phyloP scores from a whole-genome alignment of 1,284 basidiomycete species.

The Mycena citricolor region DNA sequence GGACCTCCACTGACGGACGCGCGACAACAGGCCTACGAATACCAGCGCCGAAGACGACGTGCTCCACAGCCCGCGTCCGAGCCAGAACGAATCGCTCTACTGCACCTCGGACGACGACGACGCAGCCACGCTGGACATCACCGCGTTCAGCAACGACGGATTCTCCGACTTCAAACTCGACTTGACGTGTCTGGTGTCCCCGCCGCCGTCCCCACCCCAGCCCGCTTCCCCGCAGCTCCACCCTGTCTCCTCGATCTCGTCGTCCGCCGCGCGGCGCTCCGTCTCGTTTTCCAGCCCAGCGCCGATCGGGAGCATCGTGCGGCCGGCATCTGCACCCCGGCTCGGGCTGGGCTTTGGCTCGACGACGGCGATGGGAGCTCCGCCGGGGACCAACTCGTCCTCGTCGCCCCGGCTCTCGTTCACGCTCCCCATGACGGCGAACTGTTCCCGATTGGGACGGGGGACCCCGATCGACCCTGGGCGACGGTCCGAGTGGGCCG shows the following conservation, averaged over 20 bases:
- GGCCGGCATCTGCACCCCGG: constrained; percentile 9
- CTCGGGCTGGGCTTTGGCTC: no score
- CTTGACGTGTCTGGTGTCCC: constrained; percentile 39
- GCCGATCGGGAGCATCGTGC: not conserved
- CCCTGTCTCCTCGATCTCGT: constrained; percentile 35
- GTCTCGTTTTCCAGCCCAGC: constrained; percentile 20
- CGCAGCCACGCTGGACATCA: constrained; percentile 21
- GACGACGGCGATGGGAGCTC: no score
- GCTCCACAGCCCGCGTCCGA: no score
- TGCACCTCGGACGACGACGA: constrained; percentile 5
- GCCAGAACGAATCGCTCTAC: no score
- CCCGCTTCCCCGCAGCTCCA: constrained; percentile 31
- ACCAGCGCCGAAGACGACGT: no score
- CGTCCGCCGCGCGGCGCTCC: constrained; percentile 28
- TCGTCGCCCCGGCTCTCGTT: constrained; percentile 33
- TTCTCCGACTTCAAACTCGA: constrained; percentile 46
- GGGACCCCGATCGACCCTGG: constrained; percentile 47
- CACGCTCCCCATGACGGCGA: constrained; percentile 25
- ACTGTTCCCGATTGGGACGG: constrained; percentile 45
- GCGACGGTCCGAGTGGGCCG: constrained; percentile 44
- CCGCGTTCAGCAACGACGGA: constrained; percentile 30
- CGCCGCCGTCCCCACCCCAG: constrained; percentile 33
- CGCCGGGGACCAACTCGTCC: constrained; percentile 29
- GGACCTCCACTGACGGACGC: no score
- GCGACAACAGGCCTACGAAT: no score